These are phyloP conservation scores for Teunomyces kruisii DNA, from an alignment of 805 yeast species.

Conservation along the genomic window DNA sequence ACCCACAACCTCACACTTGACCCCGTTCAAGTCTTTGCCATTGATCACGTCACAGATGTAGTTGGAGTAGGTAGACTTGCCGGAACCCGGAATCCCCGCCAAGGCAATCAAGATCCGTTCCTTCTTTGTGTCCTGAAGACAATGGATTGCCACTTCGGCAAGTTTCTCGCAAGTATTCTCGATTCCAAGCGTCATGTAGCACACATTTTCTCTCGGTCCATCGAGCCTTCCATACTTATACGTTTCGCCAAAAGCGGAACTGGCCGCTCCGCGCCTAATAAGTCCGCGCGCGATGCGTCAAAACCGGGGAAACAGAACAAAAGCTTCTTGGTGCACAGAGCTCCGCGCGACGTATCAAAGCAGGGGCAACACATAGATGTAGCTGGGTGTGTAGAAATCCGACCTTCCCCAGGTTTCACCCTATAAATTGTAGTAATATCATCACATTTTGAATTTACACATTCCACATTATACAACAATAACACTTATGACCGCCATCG, in stretches of 20 bases:
- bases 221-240: neutral
- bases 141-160: neutral
- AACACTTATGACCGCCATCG: neutral
- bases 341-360: too few species aligned
- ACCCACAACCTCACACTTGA: conserved; percentile 27
- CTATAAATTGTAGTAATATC: neutral
- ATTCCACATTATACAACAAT: too few species aligned
- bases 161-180: neutral
- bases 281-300: too few species aligned
- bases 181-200: neutral
- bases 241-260: neutral
- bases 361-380: too few species aligned
- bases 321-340: too few species aligned
- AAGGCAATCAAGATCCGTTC: conserved; percentile 40
- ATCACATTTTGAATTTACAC: too few species aligned
- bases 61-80: conserved; percentile 69
- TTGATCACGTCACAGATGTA: conserved; percentile 36
- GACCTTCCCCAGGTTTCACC: neutral
- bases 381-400: too few species aligned
- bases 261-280: neutral
- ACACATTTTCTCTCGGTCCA: neutral
- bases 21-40: conserved; percentile 1
- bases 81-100: conserved; percentile 84
- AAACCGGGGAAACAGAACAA: too few species aligned
- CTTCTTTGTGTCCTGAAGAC: neutral